phyloP scores from a whole-genome alignment of 192 early-diverging fungal genomes.

The Gaertneriomyces semiglobifer region DNA sequence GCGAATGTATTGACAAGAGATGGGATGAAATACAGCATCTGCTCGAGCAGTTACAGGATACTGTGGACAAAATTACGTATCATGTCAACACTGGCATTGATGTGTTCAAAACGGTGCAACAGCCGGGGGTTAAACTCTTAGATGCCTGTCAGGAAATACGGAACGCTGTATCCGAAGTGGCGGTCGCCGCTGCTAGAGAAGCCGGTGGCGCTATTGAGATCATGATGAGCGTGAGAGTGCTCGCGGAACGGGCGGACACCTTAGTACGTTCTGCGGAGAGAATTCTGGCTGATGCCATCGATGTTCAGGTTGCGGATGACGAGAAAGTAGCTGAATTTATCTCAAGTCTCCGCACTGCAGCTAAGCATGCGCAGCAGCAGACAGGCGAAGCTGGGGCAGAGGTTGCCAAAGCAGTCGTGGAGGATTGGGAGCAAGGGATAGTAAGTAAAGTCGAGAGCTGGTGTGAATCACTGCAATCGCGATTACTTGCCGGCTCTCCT shows the following conservation, averaged over 20 bases:
- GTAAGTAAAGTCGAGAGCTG: background rate
- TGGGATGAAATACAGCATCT: constrained; percentile 1
- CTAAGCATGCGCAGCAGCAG: background rate
- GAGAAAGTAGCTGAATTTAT: background rate
- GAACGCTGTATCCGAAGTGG: constrained; percentile 13
- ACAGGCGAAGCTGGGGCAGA: constrained; percentile 11
- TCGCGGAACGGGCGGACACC: constrained; percentile 16
- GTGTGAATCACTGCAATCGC: background rate
- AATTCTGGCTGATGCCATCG: background rate
- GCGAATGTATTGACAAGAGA: background rate
- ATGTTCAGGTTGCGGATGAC: background rate
- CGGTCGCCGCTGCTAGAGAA: background rate
- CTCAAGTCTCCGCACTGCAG: background rate
- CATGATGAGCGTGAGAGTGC: constrained; percentile 8
- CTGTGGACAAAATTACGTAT: background rate
- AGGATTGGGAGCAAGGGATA: constrained; percentile 2
- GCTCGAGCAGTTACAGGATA: background rate
- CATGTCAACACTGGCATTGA: background rate
- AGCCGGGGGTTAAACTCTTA: constrained; percentile 2
- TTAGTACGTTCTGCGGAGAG: constrained; percentile 1
- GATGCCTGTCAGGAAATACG: constrained; percentile 17
- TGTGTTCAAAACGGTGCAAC: background rate
- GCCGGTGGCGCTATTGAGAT: constrained; percentile 2
- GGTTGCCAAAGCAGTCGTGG: constrained; percentile 2
- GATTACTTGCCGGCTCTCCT: too few species aligned